These are phyloP conservation scores for Magnaporthales sp. DNA, from an alignment of 2,329 filamentous ascomycete genomes.

Conservation along the genomic window DNA sequence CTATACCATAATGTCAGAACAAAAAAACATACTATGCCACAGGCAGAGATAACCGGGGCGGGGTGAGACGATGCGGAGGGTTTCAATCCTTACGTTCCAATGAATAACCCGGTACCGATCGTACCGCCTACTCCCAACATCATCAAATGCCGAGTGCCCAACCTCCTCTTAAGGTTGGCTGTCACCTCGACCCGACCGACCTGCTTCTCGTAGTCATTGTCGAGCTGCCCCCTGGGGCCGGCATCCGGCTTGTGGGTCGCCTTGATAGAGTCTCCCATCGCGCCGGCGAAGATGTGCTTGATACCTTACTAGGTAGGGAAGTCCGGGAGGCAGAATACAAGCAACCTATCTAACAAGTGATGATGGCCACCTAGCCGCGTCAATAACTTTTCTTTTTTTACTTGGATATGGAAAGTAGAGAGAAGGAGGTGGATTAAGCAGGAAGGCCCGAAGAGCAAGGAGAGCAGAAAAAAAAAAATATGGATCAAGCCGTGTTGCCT, in stretches of 20 bases:
- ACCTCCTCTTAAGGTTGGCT: constrained; percentile 35
- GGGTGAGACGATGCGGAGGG: background rate
- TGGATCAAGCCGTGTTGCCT: background rate
- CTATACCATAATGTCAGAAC: background rate
- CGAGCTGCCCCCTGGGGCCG: background rate
- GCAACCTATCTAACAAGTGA: background rate
- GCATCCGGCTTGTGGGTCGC: background rate
- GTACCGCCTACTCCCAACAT: constrained; percentile 58
- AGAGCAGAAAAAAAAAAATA: background rate
- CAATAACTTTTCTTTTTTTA: background rate
- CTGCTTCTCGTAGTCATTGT: constrained; percentile 4
- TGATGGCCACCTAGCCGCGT: background rate
- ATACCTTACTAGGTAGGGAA: background rate
- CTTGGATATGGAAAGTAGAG: background rate
- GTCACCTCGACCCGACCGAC: constrained; percentile 3
- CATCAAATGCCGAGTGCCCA: constrained; percentile 55
- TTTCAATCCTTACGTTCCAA: constrained; percentile 27
- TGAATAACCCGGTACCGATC: constrained; percentile 52
- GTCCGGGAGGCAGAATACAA: background rate
- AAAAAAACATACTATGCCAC: background rate
- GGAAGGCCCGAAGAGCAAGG: background rate
- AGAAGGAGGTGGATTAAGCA: background rate
- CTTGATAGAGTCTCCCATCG: background rate
- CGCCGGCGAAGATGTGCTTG: background rate
- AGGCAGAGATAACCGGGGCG: background rate